Conservation (phyloP, 805 yeast genomes). For the Metschnikowia hibisci region DNA sequence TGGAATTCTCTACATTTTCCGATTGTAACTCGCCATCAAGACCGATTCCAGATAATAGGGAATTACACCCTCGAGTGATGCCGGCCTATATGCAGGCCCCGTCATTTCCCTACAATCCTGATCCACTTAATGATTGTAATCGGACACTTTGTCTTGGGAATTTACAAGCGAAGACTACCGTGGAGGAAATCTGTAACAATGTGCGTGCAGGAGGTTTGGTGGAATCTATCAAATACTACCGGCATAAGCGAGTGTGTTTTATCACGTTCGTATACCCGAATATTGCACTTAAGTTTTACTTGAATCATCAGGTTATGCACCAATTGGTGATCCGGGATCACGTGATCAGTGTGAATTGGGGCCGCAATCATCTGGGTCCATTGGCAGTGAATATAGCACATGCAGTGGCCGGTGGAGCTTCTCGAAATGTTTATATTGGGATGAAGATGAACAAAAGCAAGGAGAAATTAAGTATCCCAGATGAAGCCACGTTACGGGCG, state of each 20-base stretch:
- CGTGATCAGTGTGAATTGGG: constrained; percentile 69
- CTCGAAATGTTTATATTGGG: constrained; percentile 75
- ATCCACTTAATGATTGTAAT: constrained; percentile 42
- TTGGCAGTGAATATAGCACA: constrained; percentile 49
- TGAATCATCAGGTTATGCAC: constrained; percentile 52
- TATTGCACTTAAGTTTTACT: constrained; percentile 64
- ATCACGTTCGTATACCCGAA: constrained; percentile 63
- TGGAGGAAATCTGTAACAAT: constrained; percentile 71
- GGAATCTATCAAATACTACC: constrained; percentile 51
- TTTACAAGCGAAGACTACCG: constrained; percentile 57
- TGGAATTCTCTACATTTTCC: not conserved
- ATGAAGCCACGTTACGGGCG: constrained; percentile 45
- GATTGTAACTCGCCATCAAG: not conserved
- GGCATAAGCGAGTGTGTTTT: constrained; percentile 59
- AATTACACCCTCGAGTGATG: not conserved
- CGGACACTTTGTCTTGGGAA: constrained; percentile 70
- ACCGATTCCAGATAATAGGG: not conserved
- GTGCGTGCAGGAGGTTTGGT: constrained; percentile 73
- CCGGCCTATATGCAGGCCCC: constrained; percentile 1
- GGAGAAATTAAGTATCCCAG: constrained; percentile 24
- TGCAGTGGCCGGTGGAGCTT: constrained; percentile 71
- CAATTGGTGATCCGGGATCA: constrained; percentile 60
- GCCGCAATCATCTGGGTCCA: constrained; percentile 60
- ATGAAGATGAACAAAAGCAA: constrained; percentile 28
- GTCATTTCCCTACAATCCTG: constrained; percentile 21